Percentiles rank a stretch among this genome's conserved stretches.
Evolutionary conservation across 495 filamentous ascomycete species (phyloP).

Genomic region (Penicillium roqueforti): DNA sequence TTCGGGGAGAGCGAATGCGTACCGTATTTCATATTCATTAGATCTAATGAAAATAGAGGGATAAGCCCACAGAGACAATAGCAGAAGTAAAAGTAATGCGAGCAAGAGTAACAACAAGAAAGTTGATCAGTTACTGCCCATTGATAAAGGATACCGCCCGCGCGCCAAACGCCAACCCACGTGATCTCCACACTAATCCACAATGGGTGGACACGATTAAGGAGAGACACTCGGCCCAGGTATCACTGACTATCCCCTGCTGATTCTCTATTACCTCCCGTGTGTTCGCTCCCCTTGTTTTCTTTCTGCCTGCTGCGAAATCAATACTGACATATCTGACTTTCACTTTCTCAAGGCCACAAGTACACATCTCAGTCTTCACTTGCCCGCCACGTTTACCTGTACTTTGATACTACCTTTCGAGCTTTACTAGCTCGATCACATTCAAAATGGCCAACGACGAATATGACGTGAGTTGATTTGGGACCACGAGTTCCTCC

Average conservation of each 20-base stretch:
- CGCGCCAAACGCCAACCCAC: constrained; percentile 19
- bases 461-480: constrained; percentile 92
- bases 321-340: neutral
- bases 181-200: constrained; percentile 29
- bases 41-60: neutral
- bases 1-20: neutral
- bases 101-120: neutral
- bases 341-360: neutral
- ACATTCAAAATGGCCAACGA: constrained; percentile 85
- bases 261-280: constrained; percentile 21
- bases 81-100: neutral
- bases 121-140: constrained; percentile 2
- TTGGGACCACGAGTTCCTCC: neutral
- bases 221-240: constrained; percentile 25
- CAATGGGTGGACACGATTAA: constrained; percentile 14
- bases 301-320: constrained; percentile 1
- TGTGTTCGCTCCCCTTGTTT: constrained; percentile 21
- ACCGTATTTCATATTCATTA: neutral
- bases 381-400: constrained; percentile 21
- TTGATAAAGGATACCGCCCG: constrained; percentile 2
- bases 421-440: constrained; percentile 10
- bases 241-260: constrained; percentile 31
- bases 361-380: constrained; percentile 5
- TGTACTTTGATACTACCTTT: constrained; percentile 16
- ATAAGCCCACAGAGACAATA: neutral